phyloP scores from a whole-genome alignment of 305 asterid species.

The Fraxinus angustifolia region DNA sequence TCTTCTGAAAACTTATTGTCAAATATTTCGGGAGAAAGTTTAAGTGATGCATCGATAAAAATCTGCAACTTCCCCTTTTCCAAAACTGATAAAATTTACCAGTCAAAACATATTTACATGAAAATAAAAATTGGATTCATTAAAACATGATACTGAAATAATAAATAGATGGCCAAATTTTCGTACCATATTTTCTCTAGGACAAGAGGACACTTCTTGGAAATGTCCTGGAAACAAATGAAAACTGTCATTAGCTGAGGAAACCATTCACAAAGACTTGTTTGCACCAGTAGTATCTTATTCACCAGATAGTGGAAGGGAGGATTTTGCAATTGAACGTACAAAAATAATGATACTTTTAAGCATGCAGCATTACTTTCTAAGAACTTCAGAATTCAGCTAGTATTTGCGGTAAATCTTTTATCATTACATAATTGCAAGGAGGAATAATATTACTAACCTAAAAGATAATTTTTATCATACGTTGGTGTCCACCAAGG shows the following conservation, averaged over 20 bases:
- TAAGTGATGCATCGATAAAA: slow-evolving; percentile 1
- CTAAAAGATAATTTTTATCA: slow-evolving; percentile 84
- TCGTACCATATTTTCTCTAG: slow-evolving; percentile 66
- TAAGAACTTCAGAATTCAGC: neutral
- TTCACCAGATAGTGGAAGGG: neutral
- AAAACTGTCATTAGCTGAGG: slow-evolving; percentile 12
- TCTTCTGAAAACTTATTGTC: neutral
- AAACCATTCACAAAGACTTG: slow-evolving; percentile 7
- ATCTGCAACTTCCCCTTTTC: slow-evolving; percentile 14
- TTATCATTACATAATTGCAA: slow-evolving; percentile 12
- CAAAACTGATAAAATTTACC: neutral
- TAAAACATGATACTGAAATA: slow-evolving; percentile 1
- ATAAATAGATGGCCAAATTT: slow-evolving; percentile 19
- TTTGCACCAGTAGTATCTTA: slow-evolving; percentile 15
- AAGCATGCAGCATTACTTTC: neutral
- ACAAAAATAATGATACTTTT: neutral
- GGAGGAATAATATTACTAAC: slow-evolving; percentile 41
- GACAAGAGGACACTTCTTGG: slow-evolving; percentile 69
- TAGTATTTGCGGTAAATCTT: neutral
- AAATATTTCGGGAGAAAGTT: neutral
- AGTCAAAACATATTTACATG: neutral
- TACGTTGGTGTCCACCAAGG: slow-evolving; percentile 99
- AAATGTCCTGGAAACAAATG: slow-evolving; percentile 73
- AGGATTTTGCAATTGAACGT: neutral
- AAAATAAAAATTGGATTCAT: neutral